These are phyloP conservation scores for Cercospora sojina DNA, from an alignment of 2,329 filamentous ascomycete genomes.

Conservation along the genomic window DNA sequence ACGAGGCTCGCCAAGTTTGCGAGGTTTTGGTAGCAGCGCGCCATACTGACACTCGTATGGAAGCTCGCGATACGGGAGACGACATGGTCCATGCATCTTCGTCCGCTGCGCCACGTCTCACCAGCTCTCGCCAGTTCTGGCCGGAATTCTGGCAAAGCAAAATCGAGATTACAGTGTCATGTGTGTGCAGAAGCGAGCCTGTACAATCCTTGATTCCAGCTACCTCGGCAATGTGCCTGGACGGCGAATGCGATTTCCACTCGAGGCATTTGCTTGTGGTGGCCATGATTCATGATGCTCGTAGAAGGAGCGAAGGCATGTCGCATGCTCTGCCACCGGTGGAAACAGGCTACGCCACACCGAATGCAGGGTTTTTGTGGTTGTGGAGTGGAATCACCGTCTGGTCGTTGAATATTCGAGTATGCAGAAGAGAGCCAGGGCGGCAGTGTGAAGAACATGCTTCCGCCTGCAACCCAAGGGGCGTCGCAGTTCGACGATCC, in stretches of 20 bases:
- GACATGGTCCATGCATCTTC: neutral
- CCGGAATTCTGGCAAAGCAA: no score
- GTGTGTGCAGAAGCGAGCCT: neutral
- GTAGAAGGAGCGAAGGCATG: neutral
- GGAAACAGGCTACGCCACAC: slow-evolving; percentile 2
- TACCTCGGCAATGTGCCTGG: neutral
- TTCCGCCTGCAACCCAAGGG: neutral
- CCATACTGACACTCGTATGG: neutral
- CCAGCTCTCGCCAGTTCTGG: neutral
- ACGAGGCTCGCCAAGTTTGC: neutral
- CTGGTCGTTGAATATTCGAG: neutral
- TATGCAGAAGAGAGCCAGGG: neutral
- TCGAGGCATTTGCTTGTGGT: neutral
- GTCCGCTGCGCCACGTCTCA: neutral
- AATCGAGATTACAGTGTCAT: neutral
- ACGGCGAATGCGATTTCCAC: neutral
- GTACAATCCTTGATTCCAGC: neutral
- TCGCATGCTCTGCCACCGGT: neutral
- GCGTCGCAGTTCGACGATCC: neutral
- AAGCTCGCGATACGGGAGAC: neutral
- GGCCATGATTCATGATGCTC: neutral
- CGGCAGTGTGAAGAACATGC: neutral
- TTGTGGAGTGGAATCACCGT: neutral
- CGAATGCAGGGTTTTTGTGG: neutral
- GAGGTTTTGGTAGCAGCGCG: neutral